These are phyloP conservation scores for Trypanosoma brucei DNA, from an alignment of 208 protist genomes.

Conservation along the genomic window DNA sequence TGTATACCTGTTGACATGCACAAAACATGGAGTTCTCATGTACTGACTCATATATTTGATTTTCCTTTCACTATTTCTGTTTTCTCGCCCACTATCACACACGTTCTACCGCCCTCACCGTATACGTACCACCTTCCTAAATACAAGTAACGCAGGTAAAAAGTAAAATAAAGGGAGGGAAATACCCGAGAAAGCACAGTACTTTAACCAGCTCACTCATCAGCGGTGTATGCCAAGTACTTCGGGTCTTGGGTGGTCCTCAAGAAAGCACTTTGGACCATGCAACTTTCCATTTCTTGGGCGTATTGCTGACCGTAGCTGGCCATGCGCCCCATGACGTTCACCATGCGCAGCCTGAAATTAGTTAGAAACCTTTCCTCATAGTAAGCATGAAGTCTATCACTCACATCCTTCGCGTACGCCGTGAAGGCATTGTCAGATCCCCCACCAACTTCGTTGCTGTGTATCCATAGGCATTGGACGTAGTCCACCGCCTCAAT, in stretches of 20 bases:
- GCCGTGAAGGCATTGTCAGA: slow-evolving; percentile 8
- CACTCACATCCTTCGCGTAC: slow-evolving; percentile 51
- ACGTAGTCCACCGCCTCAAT: slow-evolving; percentile 69
- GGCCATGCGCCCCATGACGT: slow-evolving; percentile 37
- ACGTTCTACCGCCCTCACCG: no score
- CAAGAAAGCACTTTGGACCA: slow-evolving; percentile 6
- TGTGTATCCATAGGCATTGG: slow-evolving; percentile 41
- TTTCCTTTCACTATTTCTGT: no score
- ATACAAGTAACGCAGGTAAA: neutral
- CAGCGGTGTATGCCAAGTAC: slow-evolving; percentile 5
- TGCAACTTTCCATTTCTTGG: slow-evolving; percentile 21
- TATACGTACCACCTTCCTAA: no score
- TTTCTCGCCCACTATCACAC: no score
- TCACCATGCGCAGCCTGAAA: slow-evolving; percentile 54
- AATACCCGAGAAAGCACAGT: neutral
- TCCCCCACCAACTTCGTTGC: slow-evolving; percentile 16
- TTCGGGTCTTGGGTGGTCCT: slow-evolving; percentile 6
- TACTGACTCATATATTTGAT: no score
- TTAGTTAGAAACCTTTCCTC: slow-evolving; percentile 42
- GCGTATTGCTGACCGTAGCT: slow-evolving; percentile 24
- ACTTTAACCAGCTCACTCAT: neutral
- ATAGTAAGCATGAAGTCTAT: slow-evolving; percentile 39
- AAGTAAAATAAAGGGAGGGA: neutral
- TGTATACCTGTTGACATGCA: no score
- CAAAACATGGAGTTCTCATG: no score